Conservation (phyloP, 129 eudicot species). For the Artemisia annua region DNA sequence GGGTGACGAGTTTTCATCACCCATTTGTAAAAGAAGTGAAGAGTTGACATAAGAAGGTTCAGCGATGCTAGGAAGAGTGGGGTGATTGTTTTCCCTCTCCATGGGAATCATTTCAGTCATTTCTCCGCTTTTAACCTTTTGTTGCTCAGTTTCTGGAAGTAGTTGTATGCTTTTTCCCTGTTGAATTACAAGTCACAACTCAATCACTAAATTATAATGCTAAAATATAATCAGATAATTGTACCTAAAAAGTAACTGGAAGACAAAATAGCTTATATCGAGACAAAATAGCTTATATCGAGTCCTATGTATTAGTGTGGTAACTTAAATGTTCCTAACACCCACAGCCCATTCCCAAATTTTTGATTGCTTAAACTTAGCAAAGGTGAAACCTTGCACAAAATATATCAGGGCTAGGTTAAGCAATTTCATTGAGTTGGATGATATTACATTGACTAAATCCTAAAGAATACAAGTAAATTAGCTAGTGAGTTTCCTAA, state of each 20-base stretch:
- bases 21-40: constrained; percentile 28
- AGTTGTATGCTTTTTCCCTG: constrained; percentile 76
- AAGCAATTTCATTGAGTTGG: background rate
- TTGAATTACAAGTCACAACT: constrained; percentile 7
- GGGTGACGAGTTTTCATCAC: constrained; percentile 34
- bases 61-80: constrained; percentile 23
- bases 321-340: too few relatives aligned
- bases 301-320: too few relatives aligned
- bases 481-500: background rate
- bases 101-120: constrained; percentile 43
- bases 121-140: constrained; percentile 62
- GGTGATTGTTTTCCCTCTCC: constrained; percentile 18
- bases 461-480: background rate
- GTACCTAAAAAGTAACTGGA: too few relatives aligned
- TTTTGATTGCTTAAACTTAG: background rate
- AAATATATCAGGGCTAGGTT: background rate
- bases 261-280: too few relatives aligned
- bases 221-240: background rate
- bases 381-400: background rate
- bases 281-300: too few relatives aligned
- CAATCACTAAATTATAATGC: constrained; percentile 6
- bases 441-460: constrained; percentile 1
- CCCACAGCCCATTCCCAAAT: too few relatives aligned
- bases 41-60: constrained; percentile 46
- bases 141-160: constrained; percentile 83